Base-by-base conservation (phyloP, 1,139 yeast species). In the Lodderomyces metapsilosis region DNA sequence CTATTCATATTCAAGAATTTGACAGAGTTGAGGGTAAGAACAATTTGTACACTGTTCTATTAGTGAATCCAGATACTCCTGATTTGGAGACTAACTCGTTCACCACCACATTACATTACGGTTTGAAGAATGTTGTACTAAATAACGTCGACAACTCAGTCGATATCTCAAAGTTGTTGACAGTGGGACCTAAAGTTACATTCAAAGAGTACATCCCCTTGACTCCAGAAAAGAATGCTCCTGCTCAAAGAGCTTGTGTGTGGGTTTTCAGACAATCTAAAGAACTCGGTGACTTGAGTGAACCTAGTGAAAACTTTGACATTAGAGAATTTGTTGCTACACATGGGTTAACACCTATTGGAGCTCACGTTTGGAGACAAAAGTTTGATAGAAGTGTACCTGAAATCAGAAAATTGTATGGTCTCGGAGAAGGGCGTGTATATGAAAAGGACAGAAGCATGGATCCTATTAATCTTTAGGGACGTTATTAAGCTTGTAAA, bases 11-110 rank as follows among this genome's bases (percentile, higher is more conserved):
- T 37, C 86, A 84, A 55, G 92, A 88, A 58, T 91, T 81, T 58
- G 88, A 84, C 32, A 48, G 54, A 21, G 47, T 56, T 4, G 69
- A 68, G 31, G 44, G 52, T 31, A 64, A 65, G 5, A 68, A 76
- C 41, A 67, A 63, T 35, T 66, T 80, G 43, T 92, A 88, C 64
- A 81, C 97, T 1, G 74, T 91, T 8, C 61, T 91, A 37, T 64
- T 92, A 43, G 94, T 92, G 16, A 92, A 92, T 60, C 97, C 98
- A 18, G 99, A 92, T 62, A 81, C 84, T 39, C 97, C 98, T 20
- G 89, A 91, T 55, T 59, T 88, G 44, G 70, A 64, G 34, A 72
- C 66, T 27, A 91, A 92, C 66, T 66, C 87, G 1, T 92, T 67
- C 68, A 71, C 72, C 44, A 87, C 96, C 7, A 76, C 82, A 4